Evolutionary conservation across 192 early-diverging fungal species (phyloP).

Genomic region (Entomortierella beljakovae): DNA sequence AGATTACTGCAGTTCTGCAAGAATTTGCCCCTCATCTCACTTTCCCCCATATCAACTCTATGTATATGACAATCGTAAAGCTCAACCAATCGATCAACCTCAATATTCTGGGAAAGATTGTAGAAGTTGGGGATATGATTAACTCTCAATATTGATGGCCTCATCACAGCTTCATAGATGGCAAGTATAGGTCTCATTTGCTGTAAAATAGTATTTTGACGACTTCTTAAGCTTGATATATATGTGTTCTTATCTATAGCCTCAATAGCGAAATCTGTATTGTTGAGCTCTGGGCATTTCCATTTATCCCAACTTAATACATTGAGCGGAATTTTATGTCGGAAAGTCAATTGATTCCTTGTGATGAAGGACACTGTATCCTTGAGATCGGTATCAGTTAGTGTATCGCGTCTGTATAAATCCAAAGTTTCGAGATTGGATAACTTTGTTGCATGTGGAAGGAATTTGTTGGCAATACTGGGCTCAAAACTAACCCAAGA

Average conservation of each 20-base stretch:
- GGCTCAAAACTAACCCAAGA: neutral
- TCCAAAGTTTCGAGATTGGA: neutral
- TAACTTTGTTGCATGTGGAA: neutral
- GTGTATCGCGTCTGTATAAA: neutral
- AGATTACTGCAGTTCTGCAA: conserved; percentile 4
- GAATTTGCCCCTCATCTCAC: conserved; percentile 6
- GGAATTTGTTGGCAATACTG: neutral
- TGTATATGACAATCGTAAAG: neutral
- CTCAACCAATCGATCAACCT: neutral
- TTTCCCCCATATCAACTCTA: conserved; percentile 4
- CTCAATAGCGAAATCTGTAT: too few species aligned
- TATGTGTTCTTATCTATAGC: too few species aligned
- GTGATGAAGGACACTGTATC: neutral
- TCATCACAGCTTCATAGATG: neutral
- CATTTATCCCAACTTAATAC: too few species aligned
- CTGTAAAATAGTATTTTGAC: neutral
- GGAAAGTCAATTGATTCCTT: neutral
- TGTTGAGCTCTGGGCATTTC: too few species aligned
- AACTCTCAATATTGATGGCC: neutral
- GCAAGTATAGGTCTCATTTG: neutral
- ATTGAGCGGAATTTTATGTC: neutral
- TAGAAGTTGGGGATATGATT: neutral
- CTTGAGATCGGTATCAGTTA: neutral
- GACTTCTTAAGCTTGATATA: too few species aligned
- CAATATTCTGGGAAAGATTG: neutral